Evolutionary conservation across 495 filamentous ascomycete genomes (phyloP), one percentile per base, ranked within the genome.

Genomic region (Hypoxylon perforatum): DNA sequence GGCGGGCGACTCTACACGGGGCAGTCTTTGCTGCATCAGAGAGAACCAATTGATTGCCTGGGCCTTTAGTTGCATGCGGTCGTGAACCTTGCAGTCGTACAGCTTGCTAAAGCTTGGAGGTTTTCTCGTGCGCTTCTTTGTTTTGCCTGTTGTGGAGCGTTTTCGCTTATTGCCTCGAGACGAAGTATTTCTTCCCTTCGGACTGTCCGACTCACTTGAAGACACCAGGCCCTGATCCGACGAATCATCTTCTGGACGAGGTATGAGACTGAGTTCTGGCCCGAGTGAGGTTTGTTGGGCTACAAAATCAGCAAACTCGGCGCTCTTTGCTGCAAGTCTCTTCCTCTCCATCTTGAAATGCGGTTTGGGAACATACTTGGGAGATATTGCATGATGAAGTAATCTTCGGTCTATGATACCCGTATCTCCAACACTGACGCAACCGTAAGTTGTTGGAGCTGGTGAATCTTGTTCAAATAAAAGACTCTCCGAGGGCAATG

Each of bases 281-380:
- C 39, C 15, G 17, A 19, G 3, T 8, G 55, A 38, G 6, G 4
- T 42, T 39, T 67, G 57, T 12, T 57, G 38, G 0, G 19, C 57
- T 25, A 57, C 55, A 21, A 69, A 69, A 6, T 42, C 50, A n/a
- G 56, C 61, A 36, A 65, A 69, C 30, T 65, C 66, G 28, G 51
- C 57, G 22, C 61, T 52, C 44, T 69, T 69, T 14, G 19, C 46
- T 8, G 14, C 51, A 3, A 69, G 48, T 18, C 66, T 61, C 39
- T 57, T 56, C n/a, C 66, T 60, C 28, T 69, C 66, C 55, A 61
- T 60, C 14, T 61, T 64, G 46, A 69, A 65, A 44, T 69, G 66
- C 0, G 56, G 66, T 17, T 61, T 64, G 4, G 66, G 66, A 6
- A 69, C 56, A 19, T 65, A 69, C 41, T 57, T 57, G 0, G 66